phyloP scores from a whole-genome alignment of 1,139 yeast species.

The Spathaspora sp. region DNA sequence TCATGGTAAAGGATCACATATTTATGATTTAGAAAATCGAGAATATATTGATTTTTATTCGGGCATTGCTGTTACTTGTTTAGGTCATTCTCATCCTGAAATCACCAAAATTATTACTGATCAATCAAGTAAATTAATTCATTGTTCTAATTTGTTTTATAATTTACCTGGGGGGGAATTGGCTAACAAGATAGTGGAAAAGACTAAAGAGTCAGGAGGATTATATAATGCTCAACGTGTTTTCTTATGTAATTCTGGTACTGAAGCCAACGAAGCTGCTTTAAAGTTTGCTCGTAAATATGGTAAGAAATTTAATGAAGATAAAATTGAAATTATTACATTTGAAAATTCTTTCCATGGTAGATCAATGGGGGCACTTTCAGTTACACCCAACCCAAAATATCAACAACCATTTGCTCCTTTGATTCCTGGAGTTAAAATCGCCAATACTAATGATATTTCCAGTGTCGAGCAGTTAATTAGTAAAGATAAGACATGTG shows the following conservation, averaged over 20 bases:
- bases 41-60: slow-evolving; percentile 88
- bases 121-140: slow-evolving; percentile 74
- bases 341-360: slow-evolving; percentile 93
- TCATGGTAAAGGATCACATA: slow-evolving; percentile 69
- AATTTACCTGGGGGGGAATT: slow-evolving; percentile 83
- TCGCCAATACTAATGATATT: slow-evolving; percentile 61
- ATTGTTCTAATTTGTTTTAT: slow-evolving; percentile 82
- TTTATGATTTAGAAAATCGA: slow-evolving; percentile 77
- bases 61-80: slow-evolving; percentile 94
- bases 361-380: slow-evolving; percentile 87
- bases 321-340: slow-evolving; percentile 76
- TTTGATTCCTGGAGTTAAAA: slow-evolving; percentile 77
- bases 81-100: slow-evolving; percentile 83
- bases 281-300: slow-evolving; percentile 89
- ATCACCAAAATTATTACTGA: slow-evolving; percentile 67
- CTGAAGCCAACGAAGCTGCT: slow-evolving; percentile 98
- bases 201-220: slow-evolving; percentile 71
- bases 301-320: slow-evolving; percentile 56
- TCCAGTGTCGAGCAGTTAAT: slow-evolving; percentile 58
- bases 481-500: slow-evolving; percentile 72
- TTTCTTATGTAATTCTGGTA: slow-evolving; percentile 90
- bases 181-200: slow-evolving; percentile 66
- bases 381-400: slow-evolving; percentile 89
- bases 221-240: slow-evolving; percentile 79
- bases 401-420: slow-evolving; percentile 92